Base-by-base conservation (phyloP, 192 early-diverging fungal species). In the Gigaspora rosea region DNA sequence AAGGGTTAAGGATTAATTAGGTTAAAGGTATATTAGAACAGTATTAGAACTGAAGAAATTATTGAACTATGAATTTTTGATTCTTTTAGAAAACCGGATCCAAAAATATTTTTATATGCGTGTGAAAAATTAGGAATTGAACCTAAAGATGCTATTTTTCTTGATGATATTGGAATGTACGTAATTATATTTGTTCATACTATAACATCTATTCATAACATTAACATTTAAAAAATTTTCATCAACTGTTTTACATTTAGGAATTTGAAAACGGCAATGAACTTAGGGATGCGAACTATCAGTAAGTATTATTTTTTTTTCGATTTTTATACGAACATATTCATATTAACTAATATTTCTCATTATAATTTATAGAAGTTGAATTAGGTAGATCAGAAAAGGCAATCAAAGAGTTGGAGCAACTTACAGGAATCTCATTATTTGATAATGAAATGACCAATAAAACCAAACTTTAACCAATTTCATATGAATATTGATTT, bases 101-200 rank as follows among this genome's bases (percentile, higher is more conserved):
- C 90, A 3, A 83, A 80, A 35, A 86, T 95, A 64, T 96, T 89
- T 68, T 71, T 81, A 56, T 87, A 90, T 65, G 92, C 92, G 6
- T 95, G 93, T 83, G 84, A 92, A n/a, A 69, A 82, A 20, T 80
- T 93, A 15, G 88, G 87, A 11, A 88, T 96, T 27, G 35, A 82
- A 16, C 94, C 95, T 10, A 46, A 79, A 0, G 87, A 95, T 66
- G 87, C 80, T 6, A 86, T 95, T 49, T 95, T 96, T 77, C 75
- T 96, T 62, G 95, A 96, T 83, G 95, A 96, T 76, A 95, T 96
- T 80, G 90, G 88, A 20, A 82, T 74, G 82, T 85, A 63, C 54
- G 83, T 80, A 33, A 52, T 32, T n/a, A 18, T 36, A 13, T 33
- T 41, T 41, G 36, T 41, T 41, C 41, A 71, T 56, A 16, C 4